Conservation (phyloP, 176 grass and related monocot species). For the Puccinellia tenuiflora region DNA sequence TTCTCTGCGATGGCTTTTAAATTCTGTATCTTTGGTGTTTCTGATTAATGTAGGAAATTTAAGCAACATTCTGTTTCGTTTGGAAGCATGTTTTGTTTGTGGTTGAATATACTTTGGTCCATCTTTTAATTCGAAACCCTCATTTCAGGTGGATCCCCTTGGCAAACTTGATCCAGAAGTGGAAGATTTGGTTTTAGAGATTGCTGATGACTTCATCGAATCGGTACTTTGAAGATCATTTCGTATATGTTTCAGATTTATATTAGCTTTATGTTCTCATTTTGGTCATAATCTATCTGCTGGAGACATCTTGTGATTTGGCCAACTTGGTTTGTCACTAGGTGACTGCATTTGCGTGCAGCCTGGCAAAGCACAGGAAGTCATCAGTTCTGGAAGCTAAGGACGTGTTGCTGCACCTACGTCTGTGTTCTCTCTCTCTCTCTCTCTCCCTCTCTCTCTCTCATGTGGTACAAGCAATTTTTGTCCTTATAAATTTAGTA, state of each 20-base stretch:
- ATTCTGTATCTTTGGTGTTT: not conserved
- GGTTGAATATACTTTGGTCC: not conserved
- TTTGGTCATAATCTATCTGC: constrained; percentile 5
- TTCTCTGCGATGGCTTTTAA: not conserved
- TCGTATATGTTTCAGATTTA: constrained; percentile 1
- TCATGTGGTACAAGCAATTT: not conserved
- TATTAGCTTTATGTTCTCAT: constrained; percentile 5
- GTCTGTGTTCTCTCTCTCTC: constrained; percentile 26
- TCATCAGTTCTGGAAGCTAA: constrained; percentile 82
- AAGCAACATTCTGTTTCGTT: not conserved
- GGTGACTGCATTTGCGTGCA: constrained; percentile 83
- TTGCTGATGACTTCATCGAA: constrained; percentile 87
- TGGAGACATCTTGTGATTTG: constrained; percentile 10
- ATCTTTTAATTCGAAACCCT: not conserved
- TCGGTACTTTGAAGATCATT: constrained; percentile 47
- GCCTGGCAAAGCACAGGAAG: constrained; percentile 89
- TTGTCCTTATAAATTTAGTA: constrained; percentile 13
- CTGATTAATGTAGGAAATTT: constrained; percentile 13
- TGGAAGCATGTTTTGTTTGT: not conserved
- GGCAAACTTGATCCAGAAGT: constrained; percentile 66
- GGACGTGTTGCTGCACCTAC: constrained; percentile 85
- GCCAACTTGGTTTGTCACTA: constrained; percentile 28
- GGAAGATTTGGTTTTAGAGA: constrained; percentile 80
- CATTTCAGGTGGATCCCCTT: constrained; percentile 74
- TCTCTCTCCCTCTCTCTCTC: too few species aligned